A percentile compares a stretch with the other conserved stretches of the same genome.
These are phyloP conservation scores for Exophiala sideris DNA, from an alignment of 2,329 filamentous ascomycete genomes.

Conservation along the genomic window DNA sequence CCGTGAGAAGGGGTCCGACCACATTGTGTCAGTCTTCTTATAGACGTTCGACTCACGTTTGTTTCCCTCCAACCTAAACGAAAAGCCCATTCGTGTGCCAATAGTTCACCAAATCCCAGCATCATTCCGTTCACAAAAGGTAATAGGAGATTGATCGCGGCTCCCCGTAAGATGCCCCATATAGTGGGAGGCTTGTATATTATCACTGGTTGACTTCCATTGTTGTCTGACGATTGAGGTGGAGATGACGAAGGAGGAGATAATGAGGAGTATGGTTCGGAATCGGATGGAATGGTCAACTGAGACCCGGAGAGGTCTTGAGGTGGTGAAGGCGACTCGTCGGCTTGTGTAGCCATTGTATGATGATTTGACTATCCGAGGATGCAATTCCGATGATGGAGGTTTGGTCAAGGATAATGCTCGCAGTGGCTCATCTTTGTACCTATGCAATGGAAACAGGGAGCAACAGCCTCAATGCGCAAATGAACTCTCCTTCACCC, in stretches of 20 bases:
- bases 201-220: conserved; percentile 59
- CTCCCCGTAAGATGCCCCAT: conserved; percentile 80
- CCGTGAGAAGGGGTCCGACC: too few species aligned
- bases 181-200: conserved; percentile 86
- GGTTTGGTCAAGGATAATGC: conserved; percentile 6
- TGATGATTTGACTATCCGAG: not conserved
- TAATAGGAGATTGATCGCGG: conserved; percentile 90
- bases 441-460: not conserved
- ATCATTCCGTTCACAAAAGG: conserved; percentile 98
- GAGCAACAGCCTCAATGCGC: not conserved
- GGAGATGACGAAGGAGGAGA: conserved; percentile 35
- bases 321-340: conserved; percentile 26
- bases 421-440: not conserved
- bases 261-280: conserved; percentile 45
- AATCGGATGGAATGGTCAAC: conserved; percentile 46
- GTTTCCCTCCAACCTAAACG: conserved; percentile 89
- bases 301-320: conserved; percentile 29
- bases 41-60: conserved; percentile 60
- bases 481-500: not conserved
- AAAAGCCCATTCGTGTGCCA: conserved; percentile 94
- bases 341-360: conserved; percentile 21
- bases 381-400: not conserved
- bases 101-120: conserved; percentile 94
- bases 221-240: conserved; percentile 36
- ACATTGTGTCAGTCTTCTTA: not conserved